Evolutionary conservation across 371 early-diverging fungal species (phyloP), one percentile per base, ranked within the genome.

Genomic region (Mortierella sp.): DNA sequence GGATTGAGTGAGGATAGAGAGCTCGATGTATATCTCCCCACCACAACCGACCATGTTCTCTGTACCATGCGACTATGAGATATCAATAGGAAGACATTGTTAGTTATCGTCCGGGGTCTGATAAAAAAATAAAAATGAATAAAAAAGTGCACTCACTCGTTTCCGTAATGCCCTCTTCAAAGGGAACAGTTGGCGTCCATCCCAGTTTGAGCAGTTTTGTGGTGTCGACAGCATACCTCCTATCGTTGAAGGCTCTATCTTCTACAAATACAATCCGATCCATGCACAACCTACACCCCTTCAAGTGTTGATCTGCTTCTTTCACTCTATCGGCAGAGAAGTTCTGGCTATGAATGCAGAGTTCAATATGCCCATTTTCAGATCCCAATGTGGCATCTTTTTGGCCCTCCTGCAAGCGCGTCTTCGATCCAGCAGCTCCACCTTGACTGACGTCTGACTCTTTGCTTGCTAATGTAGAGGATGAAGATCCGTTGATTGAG

Each of bases 221-320:
- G 47, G 88, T 88, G 66, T 94, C 94, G 7, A 96, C 92, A 6
- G 93, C 93, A 69, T 96, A 96, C 22, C 95, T 85, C 63, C 69
- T 83, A 74, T 96, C 96, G 67, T 96, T 96, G 78, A 93, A 94
- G 0, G 92, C 90, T 35, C 96, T 83, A 77, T 96, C 96, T 51
- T 88, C 85, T 0, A 93, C 94, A 83, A 89, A 92, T 57, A 89
- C 93, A 57, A 94, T 78, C 60, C 90, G 82, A 12, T 61, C 61
- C 5, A 35, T 35, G 31, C 75, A 75, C 15, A 47, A 31, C 12
- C 28, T 32, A 29, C 75, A 75, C 3, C 40, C 22, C 7, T 32
- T 59, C 28, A 69, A 60, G 28, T 75, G 75, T 1, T 31, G 57
- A 22, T 51, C 51, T 22, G 67, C 67, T 47, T 13, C 69, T 1